Evolutionary conservation across 1,139 yeast species (phyloP), one percentile per base, ranked within the genome.

Genomic region (Scheffersomyces titani): DNA sequence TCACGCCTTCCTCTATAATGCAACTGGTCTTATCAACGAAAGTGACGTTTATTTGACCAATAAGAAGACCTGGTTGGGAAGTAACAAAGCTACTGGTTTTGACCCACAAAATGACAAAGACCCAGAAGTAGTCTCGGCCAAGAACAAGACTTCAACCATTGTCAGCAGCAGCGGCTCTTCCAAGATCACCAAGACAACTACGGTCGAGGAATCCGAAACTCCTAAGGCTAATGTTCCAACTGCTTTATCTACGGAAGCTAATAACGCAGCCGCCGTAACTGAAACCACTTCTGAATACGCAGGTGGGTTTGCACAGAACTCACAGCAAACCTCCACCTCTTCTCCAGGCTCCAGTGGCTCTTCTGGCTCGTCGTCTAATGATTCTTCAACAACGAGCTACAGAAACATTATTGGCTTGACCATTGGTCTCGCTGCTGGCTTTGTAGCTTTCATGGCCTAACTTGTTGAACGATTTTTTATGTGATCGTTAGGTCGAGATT

Each of bases 11-110:
- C 70, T 80, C 47, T 91, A 78, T 77, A 83, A 83, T 65, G 71
- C 73, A 59, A 74, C 82, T 18, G 82, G 80, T 20, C 20, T 20
- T 22, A 86, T 82, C 61, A 63, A 72, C 49, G 74, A 76, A 50
- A 70, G 73, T 16, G 74, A 83, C 63, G 73, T 92, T 55, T 77
- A 77, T 63, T 76, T 92, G 65, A 83, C 92, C 49, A 83, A 87
- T 66, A 84, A 83, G 54, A 76, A 77, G 63, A 83, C 91, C 13
- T 76, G 84, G 71, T 73, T 92, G 55, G 90, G 86, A 20, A 80
- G 83, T 50, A 44, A 51, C 46, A 70, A 73, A 24, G 90, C 89
- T 22, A 78, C 86, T 47, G 97, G 97, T 18, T 76, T 85, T 56
- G 82, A 89, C 70, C 86, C 88, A 51, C 75, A 80, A 58, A 76